Base-by-base conservation (phyloP, 257 asterid species). In the Ilex aquifolium region DNA sequence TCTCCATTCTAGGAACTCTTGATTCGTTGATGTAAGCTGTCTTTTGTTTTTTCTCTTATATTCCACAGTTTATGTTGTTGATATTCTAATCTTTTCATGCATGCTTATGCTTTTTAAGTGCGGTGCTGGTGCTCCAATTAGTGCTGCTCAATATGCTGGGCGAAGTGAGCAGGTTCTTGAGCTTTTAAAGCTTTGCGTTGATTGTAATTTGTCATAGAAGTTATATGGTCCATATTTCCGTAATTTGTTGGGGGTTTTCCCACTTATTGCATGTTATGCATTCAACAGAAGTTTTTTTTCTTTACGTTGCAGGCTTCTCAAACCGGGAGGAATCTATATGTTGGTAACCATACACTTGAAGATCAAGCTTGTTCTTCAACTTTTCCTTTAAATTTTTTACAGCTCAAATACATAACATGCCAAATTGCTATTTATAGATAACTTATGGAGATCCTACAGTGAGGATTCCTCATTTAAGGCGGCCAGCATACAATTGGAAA, bases 401-500 rank as follows among this genome's bases (percentile, higher is more conserved):
- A 48, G 46, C 64, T 44, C 61, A 42, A 51, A 56, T 55, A 49
- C 66, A 66, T 62, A 3, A 17, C 57, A 32, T 65, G 16, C 46
- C 57, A 64, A 11, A 66, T 66, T 78, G 54, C 68, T 64, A 48
- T 73, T 63, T 72, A 82, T 85, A 92, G 99, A 87, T 92, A 79
- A 92, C 99, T 40, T 92, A 92, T 64, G 99, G 99, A 65, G 97
- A 92, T 74, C 97, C 99, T 66, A 82, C 78, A 56, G 96, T 79
- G 62, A 85, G 99, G 63, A 85, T 89, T 77, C 95, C 91, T 64
- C 93, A 87, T 83, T 72, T 92, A 73, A 82, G 69, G 60, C 83
- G 81, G 48, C 71, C 95, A 39, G 90, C 76, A 49, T 85, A 83
- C 83, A 87, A 81, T 80, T 92, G 99, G 99, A 82, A 82, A 62